Percentiles rank a stretch among this genome's conserved stretches.
Evolutionary conservation across 2,329 filamentous ascomycete species (phyloP).

Genomic region (Sarocladiaceae sp.): DNA sequence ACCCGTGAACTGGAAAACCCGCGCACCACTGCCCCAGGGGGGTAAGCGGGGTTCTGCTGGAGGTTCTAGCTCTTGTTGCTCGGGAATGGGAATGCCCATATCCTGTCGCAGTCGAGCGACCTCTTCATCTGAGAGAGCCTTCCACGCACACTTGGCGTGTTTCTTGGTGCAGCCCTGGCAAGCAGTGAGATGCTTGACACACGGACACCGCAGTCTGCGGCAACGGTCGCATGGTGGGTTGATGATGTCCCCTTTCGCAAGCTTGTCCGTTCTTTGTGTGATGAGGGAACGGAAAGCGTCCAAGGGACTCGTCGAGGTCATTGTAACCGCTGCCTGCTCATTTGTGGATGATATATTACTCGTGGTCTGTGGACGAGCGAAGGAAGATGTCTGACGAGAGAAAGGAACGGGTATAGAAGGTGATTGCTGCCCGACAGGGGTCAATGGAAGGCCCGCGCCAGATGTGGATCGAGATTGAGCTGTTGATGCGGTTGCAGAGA

Average conservation of each 20-base stretch:
- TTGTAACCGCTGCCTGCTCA: neutral
- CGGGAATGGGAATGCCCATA: slow-evolving; percentile 14
- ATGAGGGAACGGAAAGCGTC: slow-evolving; percentile 48
- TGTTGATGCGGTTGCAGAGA: slow-evolving; percentile 15
- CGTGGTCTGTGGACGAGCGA: neutral
- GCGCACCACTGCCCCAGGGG: neutral
- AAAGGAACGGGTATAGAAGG: slow-evolving; percentile 13
- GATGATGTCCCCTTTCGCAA: slow-evolving; percentile 68
- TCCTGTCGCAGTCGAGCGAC: slow-evolving; percentile 24
- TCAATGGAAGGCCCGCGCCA: slow-evolving; percentile 14
- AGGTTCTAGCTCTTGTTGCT: neutral
- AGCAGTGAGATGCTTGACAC: slow-evolving; percentile 78
- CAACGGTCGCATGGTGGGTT: slow-evolving; percentile 82
- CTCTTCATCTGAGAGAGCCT: slow-evolving; percentile 70
- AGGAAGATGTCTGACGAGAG: neutral
- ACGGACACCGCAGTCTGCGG: slow-evolving; percentile 71
- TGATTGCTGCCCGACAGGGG: neutral
- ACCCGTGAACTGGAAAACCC: neutral
- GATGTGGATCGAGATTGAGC: slow-evolving; percentile 22
- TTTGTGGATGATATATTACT: neutral
- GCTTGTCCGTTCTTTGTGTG: slow-evolving; percentile 66
- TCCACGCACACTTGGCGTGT: slow-evolving; percentile 84
- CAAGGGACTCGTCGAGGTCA: slow-evolving; percentile 14
- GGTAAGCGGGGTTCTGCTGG: neutral
- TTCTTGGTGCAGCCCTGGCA: slow-evolving; percentile 87